Conservation (phyloP, 352 stramenopile species). For the Pythium aristosporum region DNA sequence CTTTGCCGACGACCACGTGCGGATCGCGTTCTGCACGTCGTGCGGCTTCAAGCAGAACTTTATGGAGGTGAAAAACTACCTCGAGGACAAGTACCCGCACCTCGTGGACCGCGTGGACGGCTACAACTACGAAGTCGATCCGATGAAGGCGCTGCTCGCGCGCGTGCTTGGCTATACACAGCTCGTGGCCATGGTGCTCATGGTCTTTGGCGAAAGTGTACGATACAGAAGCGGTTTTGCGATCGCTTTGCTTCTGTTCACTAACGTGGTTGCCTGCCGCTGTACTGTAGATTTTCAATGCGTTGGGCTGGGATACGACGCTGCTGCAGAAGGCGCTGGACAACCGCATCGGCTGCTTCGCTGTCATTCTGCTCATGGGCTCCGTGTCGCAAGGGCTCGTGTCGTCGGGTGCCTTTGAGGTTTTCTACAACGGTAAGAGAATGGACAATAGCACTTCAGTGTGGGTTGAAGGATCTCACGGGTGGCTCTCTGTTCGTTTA, state of each 20-base stretch:
- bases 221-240: neutral
- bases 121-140: constrained; percentile 57
- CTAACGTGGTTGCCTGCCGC: neutral
- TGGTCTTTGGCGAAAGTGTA: constrained; percentile 68
- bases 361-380: constrained; percentile 65
- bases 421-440: constrained; percentile 73
- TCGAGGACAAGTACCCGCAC: constrained; percentile 77
- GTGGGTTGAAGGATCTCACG: neutral
- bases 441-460: neutral
- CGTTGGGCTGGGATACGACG: constrained; percentile 41
- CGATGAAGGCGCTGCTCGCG: constrained; percentile 47
- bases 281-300: constrained; percentile 41
- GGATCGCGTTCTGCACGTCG: constrained; percentile 65
- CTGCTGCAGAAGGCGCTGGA: constrained; percentile 66
- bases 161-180: constrained; percentile 50
- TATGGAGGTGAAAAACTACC: constrained; percentile 54
- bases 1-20: constrained; percentile 64
- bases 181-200: constrained; percentile 48
- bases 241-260: neutral
- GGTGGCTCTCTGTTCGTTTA: neutral
- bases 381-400: constrained; percentile 59
- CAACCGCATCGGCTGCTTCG: constrained; percentile 71
- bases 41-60: constrained; percentile 86
- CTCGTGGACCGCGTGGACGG: constrained; percentile 63
- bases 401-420: constrained; percentile 75